Evolutionary conservation across 371 early-diverging fungal genomes (phyloP).

Genomic region (Mortierella sp.): DNA sequence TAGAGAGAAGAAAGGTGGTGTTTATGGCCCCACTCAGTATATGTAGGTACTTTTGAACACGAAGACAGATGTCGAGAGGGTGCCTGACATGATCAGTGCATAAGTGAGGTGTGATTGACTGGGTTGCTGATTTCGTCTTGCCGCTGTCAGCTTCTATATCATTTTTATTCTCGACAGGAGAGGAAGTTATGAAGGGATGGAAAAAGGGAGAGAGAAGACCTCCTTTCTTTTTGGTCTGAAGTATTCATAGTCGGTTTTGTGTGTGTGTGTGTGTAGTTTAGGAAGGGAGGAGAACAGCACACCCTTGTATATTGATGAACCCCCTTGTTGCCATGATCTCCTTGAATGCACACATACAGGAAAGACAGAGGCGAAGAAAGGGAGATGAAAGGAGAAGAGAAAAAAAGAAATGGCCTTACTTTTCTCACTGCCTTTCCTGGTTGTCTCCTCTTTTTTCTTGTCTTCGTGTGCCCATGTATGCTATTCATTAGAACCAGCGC

Average conservation of each 20-base stretch:
- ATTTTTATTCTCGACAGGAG: neutral
- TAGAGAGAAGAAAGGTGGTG: neutral
- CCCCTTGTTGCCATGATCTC: neutral
- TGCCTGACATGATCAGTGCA: neutral
- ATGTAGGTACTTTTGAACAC: no score
- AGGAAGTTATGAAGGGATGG: neutral
- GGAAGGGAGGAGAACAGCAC: neutral
- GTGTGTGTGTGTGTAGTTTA: neutral
- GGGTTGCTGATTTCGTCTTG: neutral
- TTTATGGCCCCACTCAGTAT: no score
- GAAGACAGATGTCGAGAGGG: neutral
- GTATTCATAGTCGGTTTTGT: neutral
- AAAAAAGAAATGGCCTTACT: neutral
- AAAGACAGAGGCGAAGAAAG: neutral
- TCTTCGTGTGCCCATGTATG: neutral
- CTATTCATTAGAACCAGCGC: neutral
- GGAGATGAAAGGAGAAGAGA: neutral
- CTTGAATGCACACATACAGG: neutral
- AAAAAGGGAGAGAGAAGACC: neutral
- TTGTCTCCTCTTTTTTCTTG: neutral
- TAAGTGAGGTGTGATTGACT: neutral
- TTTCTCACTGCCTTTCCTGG: neutral
- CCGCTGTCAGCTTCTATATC: neutral
- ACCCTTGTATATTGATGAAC: neutral
- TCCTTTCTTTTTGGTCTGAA: slow-evolving; percentile 5